Conservation (phyloP, 1,284 basidiomycete species). For the Xerocomus minutiporus region DNA sequence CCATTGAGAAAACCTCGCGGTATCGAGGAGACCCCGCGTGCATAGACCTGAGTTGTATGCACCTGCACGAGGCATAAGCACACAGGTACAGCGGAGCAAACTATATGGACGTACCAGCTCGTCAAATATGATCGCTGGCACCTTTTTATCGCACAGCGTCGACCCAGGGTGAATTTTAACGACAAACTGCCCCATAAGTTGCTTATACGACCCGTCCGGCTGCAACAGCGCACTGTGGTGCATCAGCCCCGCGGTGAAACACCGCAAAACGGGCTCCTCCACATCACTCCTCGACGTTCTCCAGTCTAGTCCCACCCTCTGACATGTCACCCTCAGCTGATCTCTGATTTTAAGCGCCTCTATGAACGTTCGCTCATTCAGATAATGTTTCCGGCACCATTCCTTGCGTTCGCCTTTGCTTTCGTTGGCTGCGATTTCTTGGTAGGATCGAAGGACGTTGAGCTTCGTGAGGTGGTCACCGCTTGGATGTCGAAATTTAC, state of each 20-base stretch:
- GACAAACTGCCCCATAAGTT: constrained; percentile 74
- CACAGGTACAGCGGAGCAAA: neutral
- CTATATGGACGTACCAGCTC: constrained; percentile 65
- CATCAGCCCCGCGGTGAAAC: constrained; percentile 71
- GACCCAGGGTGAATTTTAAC: constrained; percentile 90
- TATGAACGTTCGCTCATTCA: constrained; percentile 84
- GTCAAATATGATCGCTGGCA: constrained; percentile 83
- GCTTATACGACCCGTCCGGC: constrained; percentile 80
- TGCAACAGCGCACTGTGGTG: constrained; percentile 82
- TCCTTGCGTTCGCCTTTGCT: constrained; percentile 49
- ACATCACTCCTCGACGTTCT: constrained; percentile 51
- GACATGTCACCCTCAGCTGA: constrained; percentile 73
- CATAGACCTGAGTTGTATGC: constrained; percentile 82
- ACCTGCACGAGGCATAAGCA: constrained; percentile 39
- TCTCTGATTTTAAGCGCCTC: constrained; percentile 80
- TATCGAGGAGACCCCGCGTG: constrained; percentile 80
- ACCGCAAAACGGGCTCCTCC: constrained; percentile 59
- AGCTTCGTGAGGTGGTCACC: constrained; percentile 91
- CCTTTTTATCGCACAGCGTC: constrained; percentile 72
- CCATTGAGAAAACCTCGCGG: constrained; percentile 42
- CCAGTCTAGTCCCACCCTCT: constrained; percentile 59
- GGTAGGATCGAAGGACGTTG: constrained; percentile 81
- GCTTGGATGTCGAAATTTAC: constrained; percentile 76
- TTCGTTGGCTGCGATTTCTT: constrained; percentile 48
- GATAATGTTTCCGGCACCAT: constrained; percentile 81